phyloP scores from a whole-genome alignment of 2,329 filamentous ascomycete genomes.

The Nemania bipapillata region DNA sequence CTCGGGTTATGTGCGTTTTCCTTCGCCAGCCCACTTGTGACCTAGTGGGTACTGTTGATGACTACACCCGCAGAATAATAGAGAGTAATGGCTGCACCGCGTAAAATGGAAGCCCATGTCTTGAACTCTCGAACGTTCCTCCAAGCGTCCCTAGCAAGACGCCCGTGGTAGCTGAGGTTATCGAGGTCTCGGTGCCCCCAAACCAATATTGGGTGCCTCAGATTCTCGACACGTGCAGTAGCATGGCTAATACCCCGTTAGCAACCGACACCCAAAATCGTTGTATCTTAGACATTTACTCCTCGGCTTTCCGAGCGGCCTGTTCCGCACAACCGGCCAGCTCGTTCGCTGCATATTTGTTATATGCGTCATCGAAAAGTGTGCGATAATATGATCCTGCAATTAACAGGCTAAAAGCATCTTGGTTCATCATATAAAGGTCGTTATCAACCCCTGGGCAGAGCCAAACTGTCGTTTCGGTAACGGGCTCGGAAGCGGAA shows the following conservation, averaged over 20 bases:
- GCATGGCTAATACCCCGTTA: constrained; percentile 10
- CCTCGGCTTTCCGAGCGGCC: background rate
- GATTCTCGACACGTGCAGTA: background rate
- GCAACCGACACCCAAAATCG: constrained; percentile 1
- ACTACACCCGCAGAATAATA: background rate
- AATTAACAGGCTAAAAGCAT: constrained; percentile 1
- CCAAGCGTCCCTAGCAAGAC: background rate
- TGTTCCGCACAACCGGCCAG: constrained; percentile 6
- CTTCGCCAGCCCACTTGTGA: constrained; percentile 10
- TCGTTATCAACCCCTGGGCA: constrained; percentile 9
- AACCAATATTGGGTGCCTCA: background rate
- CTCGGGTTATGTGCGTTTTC: constrained; percentile 8
- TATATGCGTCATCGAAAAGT: background rate
- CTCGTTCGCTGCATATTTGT: constrained; percentile 2
- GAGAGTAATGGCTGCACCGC: background rate
- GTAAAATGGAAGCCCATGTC: background rate
- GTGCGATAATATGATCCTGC: background rate
- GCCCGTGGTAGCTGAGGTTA: constrained; percentile 1
- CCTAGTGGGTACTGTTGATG: background rate
- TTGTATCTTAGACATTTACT: constrained; percentile 2
- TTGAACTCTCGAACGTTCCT: background rate
- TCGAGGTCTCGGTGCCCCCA: constrained; percentile 1
- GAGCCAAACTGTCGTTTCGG: constrained; percentile 3
- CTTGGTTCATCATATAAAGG: constrained; percentile 16
- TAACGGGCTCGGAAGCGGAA: constrained; percentile 6